A percentile compares a stretch with the other conserved stretches of the same genome.
Evolutionary conservation across 352 stramenopile species (phyloP).

Genomic region (Phytopythium ostracodes): DNA sequence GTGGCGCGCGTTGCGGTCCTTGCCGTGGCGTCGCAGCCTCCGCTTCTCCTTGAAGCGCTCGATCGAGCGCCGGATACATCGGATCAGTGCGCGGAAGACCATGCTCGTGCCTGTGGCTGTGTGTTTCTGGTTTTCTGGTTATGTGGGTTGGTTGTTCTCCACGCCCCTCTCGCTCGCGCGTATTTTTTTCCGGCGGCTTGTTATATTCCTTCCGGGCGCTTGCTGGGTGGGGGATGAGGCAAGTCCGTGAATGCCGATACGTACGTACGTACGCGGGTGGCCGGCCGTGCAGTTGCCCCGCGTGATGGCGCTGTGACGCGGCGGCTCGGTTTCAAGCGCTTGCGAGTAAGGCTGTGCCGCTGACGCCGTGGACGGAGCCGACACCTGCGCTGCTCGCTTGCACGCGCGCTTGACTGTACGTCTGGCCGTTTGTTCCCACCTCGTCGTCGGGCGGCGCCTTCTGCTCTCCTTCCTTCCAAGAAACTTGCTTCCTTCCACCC

Average conservation of each 20-base stretch:
- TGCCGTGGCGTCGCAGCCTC: constrained; percentile 4
- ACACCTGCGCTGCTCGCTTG: too few relatives aligned
- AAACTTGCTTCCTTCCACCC: background rate
- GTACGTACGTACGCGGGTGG: too few relatives aligned
- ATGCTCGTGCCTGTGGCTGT: constrained; percentile 14
- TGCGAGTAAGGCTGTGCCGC: too few relatives aligned
- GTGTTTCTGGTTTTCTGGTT: constrained; percentile 8
- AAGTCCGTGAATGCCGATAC: too few relatives aligned
- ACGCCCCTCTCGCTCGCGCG: background rate
- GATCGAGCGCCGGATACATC: constrained; percentile 30
- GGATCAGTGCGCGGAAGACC: constrained; percentile 31
- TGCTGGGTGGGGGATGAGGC: too few relatives aligned
- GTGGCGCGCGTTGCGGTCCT: constrained; percentile 17
- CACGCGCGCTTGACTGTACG: background rate
- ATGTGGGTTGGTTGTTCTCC: background rate
- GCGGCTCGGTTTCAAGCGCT: background rate
- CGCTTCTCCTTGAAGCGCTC: constrained; percentile 24
- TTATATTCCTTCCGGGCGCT: background rate
- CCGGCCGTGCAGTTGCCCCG: background rate
- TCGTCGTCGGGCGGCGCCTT: background rate
- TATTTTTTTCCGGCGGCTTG: background rate
- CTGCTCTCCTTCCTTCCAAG: too few relatives aligned
- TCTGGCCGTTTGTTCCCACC: too few relatives aligned
- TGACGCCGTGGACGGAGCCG: too few relatives aligned
- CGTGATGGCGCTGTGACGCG: background rate